Conservation (phyloP, 2,329 filamentous ascomycete species). For the Ceratocystis lukuohia region DNA sequence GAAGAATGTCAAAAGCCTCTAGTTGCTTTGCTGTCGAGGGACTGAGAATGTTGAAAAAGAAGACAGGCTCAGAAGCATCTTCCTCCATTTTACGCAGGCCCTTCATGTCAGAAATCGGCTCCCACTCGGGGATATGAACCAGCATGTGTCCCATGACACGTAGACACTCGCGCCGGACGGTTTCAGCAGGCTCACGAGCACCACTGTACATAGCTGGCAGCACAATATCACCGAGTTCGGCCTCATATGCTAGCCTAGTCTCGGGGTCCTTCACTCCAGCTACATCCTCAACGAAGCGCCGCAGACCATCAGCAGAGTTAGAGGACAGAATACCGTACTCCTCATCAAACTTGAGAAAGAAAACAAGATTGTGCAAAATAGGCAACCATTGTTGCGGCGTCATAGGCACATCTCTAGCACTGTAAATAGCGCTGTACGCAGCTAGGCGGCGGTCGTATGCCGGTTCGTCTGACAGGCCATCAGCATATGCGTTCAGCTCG, state of each 20-base stretch:
- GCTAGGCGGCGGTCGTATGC: slow-evolving; percentile 72
- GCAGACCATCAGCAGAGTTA: slow-evolving; percentile 70
- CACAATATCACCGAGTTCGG: slow-evolving; percentile 50
- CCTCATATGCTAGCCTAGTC: slow-evolving; percentile 38
- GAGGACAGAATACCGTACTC: slow-evolving; percentile 70
- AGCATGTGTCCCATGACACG: slow-evolving; percentile 68
- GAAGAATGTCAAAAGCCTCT: slow-evolving; percentile 66
- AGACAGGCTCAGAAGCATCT: slow-evolving; percentile 54
- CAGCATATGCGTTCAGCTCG: slow-evolving; percentile 67
- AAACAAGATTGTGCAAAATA: slow-evolving; percentile 77
- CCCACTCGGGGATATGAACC: slow-evolving; percentile 54
- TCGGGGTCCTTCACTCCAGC: slow-evolving; percentile 26
- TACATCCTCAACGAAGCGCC: slow-evolving; percentile 58
- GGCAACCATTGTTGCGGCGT: slow-evolving; percentile 71
- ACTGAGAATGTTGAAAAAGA: slow-evolving; percentile 86
- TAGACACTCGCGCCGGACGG: slow-evolving; percentile 71
- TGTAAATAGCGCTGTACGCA: slow-evolving; percentile 62
- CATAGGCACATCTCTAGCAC: slow-evolving; percentile 44
- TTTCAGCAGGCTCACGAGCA: slow-evolving; percentile 64
- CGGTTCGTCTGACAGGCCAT: slow-evolving; percentile 63
- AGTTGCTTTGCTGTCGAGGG: slow-evolving; percentile 78
- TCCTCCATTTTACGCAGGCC: slow-evolving; percentile 43
- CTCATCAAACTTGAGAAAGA: slow-evolving; percentile 71
- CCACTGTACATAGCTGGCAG: slow-evolving; percentile 66
- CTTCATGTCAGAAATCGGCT: slow-evolving; percentile 59